These are phyloP conservation scores for Aureobasidium subglaciale DNA, from an alignment of 2,329 filamentous ascomycete species.

Conservation along the genomic window DNA sequence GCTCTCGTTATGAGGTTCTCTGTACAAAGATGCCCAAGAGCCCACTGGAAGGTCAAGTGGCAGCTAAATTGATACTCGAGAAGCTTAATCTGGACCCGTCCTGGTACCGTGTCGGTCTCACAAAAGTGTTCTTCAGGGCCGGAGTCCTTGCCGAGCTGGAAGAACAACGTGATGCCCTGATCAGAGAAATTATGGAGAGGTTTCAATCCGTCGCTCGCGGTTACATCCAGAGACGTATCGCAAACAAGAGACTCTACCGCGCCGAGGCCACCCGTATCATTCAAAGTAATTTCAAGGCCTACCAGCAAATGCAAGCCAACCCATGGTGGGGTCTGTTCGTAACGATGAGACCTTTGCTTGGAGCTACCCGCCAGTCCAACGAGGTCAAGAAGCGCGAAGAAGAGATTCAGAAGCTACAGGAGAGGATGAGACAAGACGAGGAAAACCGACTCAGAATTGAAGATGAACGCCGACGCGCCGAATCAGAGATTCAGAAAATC, in stretches of 20 bases:
- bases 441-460: constrained; percentile 72
- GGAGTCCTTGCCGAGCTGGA: constrained; percentile 94
- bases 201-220: constrained; percentile 92
- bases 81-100: constrained; percentile 78
- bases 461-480: constrained; percentile 80
- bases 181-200: constrained; percentile 84
- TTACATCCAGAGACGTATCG: constrained; percentile 78
- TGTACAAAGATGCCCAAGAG: constrained; percentile 82
- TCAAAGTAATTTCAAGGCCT: constrained; percentile 87
- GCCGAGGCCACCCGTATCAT: constrained; percentile 93
- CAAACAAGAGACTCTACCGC: constrained; percentile 88
- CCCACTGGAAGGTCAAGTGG: constrained; percentile 83
- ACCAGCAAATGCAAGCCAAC: constrained; percentile 80
- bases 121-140: constrained; percentile 96
- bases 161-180: constrained; percentile 87
- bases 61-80: constrained; percentile 78
- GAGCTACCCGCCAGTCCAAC: constrained; percentile 80
- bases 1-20: constrained; percentile 90
- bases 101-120: constrained; percentile 87
- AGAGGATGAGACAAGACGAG: constrained; percentile 71
- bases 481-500: constrained; percentile 79
- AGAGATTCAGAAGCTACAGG: constrained; percentile 79
- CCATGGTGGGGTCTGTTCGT: constrained; percentile 97
- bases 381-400: constrained; percentile 95
- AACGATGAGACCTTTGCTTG: constrained; percentile 90